Evolutionary conservation across 2,329 filamentous ascomycete genomes (phyloP), one percentile per base, ranked within the genome.

Genomic region (Cercospora citrullina): DNA sequence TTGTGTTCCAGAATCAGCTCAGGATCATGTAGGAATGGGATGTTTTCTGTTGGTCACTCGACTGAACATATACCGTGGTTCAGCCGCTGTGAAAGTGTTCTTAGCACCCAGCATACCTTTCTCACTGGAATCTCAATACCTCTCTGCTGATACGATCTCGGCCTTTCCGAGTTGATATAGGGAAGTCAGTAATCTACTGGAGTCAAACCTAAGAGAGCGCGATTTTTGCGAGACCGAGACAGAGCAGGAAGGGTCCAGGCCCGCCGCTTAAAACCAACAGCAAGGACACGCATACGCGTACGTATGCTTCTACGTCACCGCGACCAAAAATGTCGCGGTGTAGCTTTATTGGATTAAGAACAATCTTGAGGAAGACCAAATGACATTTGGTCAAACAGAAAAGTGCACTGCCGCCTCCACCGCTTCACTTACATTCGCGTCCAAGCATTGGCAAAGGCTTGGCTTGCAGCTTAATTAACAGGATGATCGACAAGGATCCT

Each of bases 241-340:
- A 42, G 16, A 16, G 45, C 45, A 21, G 5, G n/a, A 18, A 23
- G 45, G 45, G 45, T 23, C 42, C 45, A 42, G 36, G 12, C 23
- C 60, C 30, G 36, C 6, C 16, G 36, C 36, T 42, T 5, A 53
- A 30, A 57, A 21, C 30, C 21, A 63, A 23, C 30, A 4, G n/a
- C 18, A 31, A 63, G 57, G 31, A 30, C 33, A 58, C 51, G 21
- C 51, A 45, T 8, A 23, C 39, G 64, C 48, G 48, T 68, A 65
- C 66, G 66, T 65, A 63, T 48, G 23, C 62, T 9, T 51, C 58
- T 42, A 68, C 66, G 66, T 68, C 66, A 68, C 64, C 16, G 14
- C n/a, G 36, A n/a, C 36, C 36, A n/a, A 39, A 53, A 16, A 28
- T 57, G 5, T 45, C 4, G 55, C 31, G 12, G n/a, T 33, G 28